These are phyloP conservation scores for Diphasiastrum complanatum DNA, from an alignment of 83 land plant genomes.

Conservation along the genomic window DNA sequence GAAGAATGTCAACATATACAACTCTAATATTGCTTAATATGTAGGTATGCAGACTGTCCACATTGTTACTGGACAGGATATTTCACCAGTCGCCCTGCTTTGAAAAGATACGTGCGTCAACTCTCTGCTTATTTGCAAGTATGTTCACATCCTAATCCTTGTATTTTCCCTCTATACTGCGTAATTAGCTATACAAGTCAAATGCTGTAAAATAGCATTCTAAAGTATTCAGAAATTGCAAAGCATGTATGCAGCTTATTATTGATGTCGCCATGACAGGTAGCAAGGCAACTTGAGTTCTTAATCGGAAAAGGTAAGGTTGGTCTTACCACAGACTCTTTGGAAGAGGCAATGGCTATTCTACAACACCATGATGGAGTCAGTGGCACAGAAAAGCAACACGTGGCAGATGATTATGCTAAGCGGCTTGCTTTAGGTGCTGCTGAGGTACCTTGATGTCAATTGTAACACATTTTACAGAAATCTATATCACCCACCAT, in stretches of 20 bases:
- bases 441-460: conserved; percentile 55
- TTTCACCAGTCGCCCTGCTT: conserved; percentile 79
- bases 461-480: no score
- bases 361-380: conserved; percentile 99
- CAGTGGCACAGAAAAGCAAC: conserved; percentile 89
- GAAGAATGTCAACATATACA: no score
- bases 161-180: no score
- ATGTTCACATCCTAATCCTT: no score
- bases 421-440: conserved; percentile 61
- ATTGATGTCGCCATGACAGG: no score
- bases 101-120: conserved; percentile 80
- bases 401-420: conserved; percentile 96
- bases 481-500: no score
- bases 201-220: no score
- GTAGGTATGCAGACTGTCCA: conserved; percentile 74
- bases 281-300: conserved; percentile 87
- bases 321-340: conserved; percentile 61
- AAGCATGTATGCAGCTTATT: no score
- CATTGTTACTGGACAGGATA: conserved; percentile 99
- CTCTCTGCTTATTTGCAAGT: conserved; percentile 51
- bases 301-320: conserved; percentile 46
- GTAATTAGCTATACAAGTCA: no score
- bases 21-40: no score
- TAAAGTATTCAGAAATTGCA: no score
- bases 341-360: conserved; percentile 89